Evolutionary conservation across 2,329 filamentous ascomycete genomes (phyloP), one percentile per base, ranked within the genome.

Genomic region (Neonectria hederae): DNA sequence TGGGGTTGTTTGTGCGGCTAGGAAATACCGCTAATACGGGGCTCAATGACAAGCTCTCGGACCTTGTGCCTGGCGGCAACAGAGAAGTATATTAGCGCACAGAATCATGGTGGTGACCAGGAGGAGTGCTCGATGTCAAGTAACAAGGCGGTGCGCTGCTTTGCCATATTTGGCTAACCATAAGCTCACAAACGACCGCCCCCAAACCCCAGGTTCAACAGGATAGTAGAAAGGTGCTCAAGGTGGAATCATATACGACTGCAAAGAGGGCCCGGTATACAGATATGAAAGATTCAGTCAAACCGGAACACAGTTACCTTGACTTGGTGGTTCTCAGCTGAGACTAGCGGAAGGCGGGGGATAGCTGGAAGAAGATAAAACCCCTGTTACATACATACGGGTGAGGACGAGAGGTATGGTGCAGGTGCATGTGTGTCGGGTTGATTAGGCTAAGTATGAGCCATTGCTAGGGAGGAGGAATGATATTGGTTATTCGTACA

Each of bases 371-470:
- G 19, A 49, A 17, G 4, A 30, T 22, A 45, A 46, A 40, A 14
- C 28, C 52, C 51, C 8, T 61, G 53, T n/a, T 4, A 49, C 35
- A 35, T 53, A 8, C 22, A 49, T 13, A 28, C 19, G 26, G 48
- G 54, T 17, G 35, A 14, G 19, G 48, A 32, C 6, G 42, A 42
- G 38, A 54, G 7, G 30, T 59, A 8, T 54, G 49, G 40, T 26
- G 40, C 11, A 42, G 17, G 28, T 63, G 55, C 19, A 49, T 9
- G 19, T 46, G 55, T 46, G 40, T 52, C 24, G 32, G 30, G 17
- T n/a, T 8, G 35, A 49, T 49, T 10, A 32, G 54, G 49, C 61
- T 59, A 48, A 62, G 45, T 30, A 51, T n/a, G 19, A 30, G 13
- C 17, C 4, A 40, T 30, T 35, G n/a, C 30, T 35, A 4, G 53